Evolutionary conservation across 2,329 filamentous ascomycete genomes (phyloP), one percentile per base, ranked within the genome.

Genomic region (Coniochaeta sp.): DNA sequence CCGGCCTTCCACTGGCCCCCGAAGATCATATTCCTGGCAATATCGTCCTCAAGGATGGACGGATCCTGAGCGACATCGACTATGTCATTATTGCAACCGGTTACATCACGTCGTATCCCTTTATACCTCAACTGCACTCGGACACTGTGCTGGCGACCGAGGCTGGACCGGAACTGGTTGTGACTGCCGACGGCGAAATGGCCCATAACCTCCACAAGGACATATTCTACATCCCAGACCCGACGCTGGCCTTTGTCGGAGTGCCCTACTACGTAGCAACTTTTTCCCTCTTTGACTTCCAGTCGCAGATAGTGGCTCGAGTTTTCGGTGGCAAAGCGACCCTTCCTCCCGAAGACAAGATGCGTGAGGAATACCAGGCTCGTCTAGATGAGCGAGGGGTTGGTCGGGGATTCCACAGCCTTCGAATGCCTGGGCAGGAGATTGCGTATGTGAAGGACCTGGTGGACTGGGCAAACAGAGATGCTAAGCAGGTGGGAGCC

Each of bases 231-330:
- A 89, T 89, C 50, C 79, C 80, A 0, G 86, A 90, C 62, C 85
- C 87, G 0, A 82, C 83, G 0, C 73, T 90, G 0, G 74, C 78
- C 0, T 89, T 89, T 63, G 74, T 89, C 19, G 87, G 87, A 0
- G 81, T 87, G 0, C 86, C 85, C 0, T 89, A 85, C 66, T 83
- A 88, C 66, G 83, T 83, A 0, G 85, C 86, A 0, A 89, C 87
- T 0, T 90, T 89, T 66, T 85, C 84, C 0, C 74, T 89, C 0
- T 90, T 89, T 62, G 87, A 90, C 62, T 89, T 88, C 64, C 88
- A 90, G 67, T 86, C 85, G 0, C 82, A 87, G 63, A 80, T 79
- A 0, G 74, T 88, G 0, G 81, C 86, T 0, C 78, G 82, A 2
- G 80, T 87, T 0, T 76, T 86, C 4, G 74, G 81, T 0, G 84